Base-by-base conservation (phyloP, 176 grass and related monocot genomes). In the Dendrocalamus sinicus region DNA sequence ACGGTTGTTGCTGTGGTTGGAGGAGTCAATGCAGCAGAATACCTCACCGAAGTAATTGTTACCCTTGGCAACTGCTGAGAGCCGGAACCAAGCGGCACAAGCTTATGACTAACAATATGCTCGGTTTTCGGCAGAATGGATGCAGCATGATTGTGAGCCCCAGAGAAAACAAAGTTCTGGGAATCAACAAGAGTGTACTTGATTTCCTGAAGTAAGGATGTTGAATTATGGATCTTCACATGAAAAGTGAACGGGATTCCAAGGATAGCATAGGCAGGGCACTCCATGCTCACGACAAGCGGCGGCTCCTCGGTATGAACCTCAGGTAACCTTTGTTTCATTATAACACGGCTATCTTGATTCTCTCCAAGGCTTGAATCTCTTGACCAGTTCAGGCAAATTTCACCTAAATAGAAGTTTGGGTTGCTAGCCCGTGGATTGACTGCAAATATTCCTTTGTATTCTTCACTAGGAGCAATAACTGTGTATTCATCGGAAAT, bases 181-280 rank as follows among this genome's bases (percentile, higher is more conserved):
- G 93, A 96, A 79, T 99, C 96, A 13, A 88, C 93, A 76, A 96
- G 81, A 45, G 91, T 91, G 79, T 91, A 96, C 83, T 96, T 99
- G 73, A 99, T 99, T 81, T 99, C 96, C 85, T 99, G 96, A 48
- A 99, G 94, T 3, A 99, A 86, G 89, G 86, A 91, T 8, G 93
- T 96, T 44, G 78, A 93, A 70, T 99, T 99, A 37, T 90, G 76
- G 46, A 99, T 76, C 73, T 92, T 99, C 79, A 96, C 82, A 79
- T 94, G 87, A 51, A 99, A 89, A 85, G 88, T 94, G 88, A 99
- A 99, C 64, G 96, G 93, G 47, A 86, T 57, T 46, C 96, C 96
- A 39, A 94, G 91, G 75, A 94, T 88, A 67, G 90, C 92, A 73
- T 89, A 93, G 51, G 93, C 86, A 87, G 96, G 96, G 64, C 91